Conservation (phyloP, 805 yeast genomes). For the Barnettozyma sp. region DNA sequence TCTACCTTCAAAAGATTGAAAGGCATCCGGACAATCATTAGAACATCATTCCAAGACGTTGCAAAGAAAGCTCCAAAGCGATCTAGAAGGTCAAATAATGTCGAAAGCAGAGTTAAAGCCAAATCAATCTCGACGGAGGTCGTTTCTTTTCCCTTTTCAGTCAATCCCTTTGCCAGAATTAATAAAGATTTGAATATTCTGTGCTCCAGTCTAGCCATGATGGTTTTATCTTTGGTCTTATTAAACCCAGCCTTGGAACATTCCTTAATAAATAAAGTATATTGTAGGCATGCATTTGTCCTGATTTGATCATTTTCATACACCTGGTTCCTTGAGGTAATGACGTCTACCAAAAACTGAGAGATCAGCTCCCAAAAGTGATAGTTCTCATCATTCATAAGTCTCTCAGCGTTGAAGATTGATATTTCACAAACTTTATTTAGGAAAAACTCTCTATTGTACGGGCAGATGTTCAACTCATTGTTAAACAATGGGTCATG, state of each 20-base stretch:
- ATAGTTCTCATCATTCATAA: slow-evolving; percentile 35
- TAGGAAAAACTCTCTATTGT: slow-evolving; percentile 50
- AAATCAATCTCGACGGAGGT: slow-evolving; percentile 62
- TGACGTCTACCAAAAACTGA: slow-evolving; percentile 39
- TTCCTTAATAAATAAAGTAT: slow-evolving; percentile 42
- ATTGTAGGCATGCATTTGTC: slow-evolving; percentile 36
- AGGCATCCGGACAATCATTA: slow-evolving; percentile 52
- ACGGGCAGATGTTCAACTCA: slow-evolving; percentile 35
- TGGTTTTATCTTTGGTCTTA: background rate
- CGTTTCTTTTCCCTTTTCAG: slow-evolving; percentile 27
- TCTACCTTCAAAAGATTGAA: slow-evolving; percentile 37
- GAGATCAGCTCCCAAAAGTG: slow-evolving; percentile 43
- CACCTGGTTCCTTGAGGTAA: slow-evolving; percentile 42
- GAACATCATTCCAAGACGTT: slow-evolving; percentile 69
- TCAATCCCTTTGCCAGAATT: slow-evolving; percentile 36
- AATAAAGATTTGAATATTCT: slow-evolving; percentile 44
- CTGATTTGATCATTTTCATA: background rate
- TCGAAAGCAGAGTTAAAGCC: slow-evolving; percentile 51
- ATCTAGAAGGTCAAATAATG: slow-evolving; percentile 68
- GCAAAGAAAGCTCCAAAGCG: slow-evolving; percentile 59
- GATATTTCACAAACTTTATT: slow-evolving; percentile 47
- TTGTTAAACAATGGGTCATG: slow-evolving; percentile 22
- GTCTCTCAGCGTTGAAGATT: slow-evolving; percentile 44
- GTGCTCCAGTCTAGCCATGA: slow-evolving; percentile 32
- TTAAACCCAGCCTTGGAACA: slow-evolving; percentile 21